Base-by-base conservation (phyloP, 208 protist genomes). In the Endotrypanum monterogeii region DNA sequence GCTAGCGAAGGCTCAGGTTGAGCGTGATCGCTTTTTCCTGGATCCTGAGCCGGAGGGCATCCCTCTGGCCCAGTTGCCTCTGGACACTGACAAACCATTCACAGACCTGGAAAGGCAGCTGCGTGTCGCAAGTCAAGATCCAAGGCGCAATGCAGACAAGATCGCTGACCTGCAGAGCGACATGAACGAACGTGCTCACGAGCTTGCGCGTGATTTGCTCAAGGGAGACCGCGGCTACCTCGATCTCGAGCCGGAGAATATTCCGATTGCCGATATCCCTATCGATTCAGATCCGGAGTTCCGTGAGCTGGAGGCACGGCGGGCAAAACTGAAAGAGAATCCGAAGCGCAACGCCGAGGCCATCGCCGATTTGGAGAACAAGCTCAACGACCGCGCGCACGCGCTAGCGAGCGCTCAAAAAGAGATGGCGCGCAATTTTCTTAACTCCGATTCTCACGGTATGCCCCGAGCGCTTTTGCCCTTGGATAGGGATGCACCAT, bases 321-420 rank as follows among this genome's bases (percentile, higher is more conserved):
- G 89, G 56, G 85, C 87, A 28, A 86, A 85, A 55, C 82, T 95
- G 58, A 90, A 91, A 82, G 78, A 88, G 74, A 73, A 95, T 61
- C 83, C 69, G 61, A 83, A 73, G 69, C 84, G 74, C 78, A 92
- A 84, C 71, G 82, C 75, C 18, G 60, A 66, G n/a, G 67, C 63
- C 32, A 89, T 93, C 62, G 68, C 68, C 54, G 81, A 77, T 3
- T 51, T 94, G 28, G 92, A 96, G 74, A 87, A 86, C 46, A 51
- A 91, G 67, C 82, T 96, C 48, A 94, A 92, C 78, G 82, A 88
- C 75, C 86, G 88, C 46, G 86, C 87, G 3, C 82, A 89, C 58
- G 86, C 88, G 72, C 84, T 96, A 39, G 92, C 90, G 14, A 72
- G 74, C 58, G 78, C 83, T 39, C 71, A 83, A 73, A 89, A 93